Conservation (phyloP, 2,329 filamentous ascomycete genomes). For the Alternaria infectoria region DNA sequence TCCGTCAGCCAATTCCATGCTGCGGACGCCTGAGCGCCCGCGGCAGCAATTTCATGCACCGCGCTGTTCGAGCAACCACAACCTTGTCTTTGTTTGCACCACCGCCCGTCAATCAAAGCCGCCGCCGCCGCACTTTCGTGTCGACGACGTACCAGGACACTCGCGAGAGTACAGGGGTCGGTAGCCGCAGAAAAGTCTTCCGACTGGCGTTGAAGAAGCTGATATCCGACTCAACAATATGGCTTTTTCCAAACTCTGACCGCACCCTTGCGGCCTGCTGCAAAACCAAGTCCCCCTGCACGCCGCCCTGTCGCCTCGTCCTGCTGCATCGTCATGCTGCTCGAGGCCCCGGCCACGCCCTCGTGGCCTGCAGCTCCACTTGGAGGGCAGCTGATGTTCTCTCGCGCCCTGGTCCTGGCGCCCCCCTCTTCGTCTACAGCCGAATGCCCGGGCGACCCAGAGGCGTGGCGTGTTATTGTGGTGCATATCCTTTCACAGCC, state of each 20-base stretch:
- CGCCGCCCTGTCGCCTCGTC: conserved; percentile 12
- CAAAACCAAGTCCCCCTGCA: neutral
- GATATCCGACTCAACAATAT: neutral
- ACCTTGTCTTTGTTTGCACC: conserved; percentile 35
- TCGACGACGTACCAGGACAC: neutral
- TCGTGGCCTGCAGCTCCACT: conserved; percentile 20
- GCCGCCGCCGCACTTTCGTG: conserved; percentile 8
- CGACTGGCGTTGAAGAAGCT: neutral
- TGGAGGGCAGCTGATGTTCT: conserved; percentile 29
- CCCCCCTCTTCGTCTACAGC: conserved; percentile 18
- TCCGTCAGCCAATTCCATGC: conserved; percentile 22
- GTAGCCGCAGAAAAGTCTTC: conserved; percentile 3
- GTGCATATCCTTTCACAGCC: conserved; percentile 1
- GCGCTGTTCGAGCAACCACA: conserved; percentile 29
- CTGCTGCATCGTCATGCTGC: conserved; percentile 29
- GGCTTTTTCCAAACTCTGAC: neutral
- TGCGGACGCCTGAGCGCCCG: conserved; percentile 17
- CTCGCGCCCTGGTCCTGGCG: conserved; percentile 21
- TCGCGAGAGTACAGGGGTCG: conserved; percentile 1
- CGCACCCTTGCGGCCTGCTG: neutral
- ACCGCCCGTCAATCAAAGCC: conserved; percentile 33
- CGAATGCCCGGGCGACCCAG: conserved; percentile 15
- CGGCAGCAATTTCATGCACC: conserved; percentile 24
- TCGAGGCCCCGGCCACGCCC: conserved; percentile 23
- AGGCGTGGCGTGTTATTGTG: conserved; percentile 7